Conservation (phyloP, 768 basidiomycete species). For the Lactifluus piperatus region DNA sequence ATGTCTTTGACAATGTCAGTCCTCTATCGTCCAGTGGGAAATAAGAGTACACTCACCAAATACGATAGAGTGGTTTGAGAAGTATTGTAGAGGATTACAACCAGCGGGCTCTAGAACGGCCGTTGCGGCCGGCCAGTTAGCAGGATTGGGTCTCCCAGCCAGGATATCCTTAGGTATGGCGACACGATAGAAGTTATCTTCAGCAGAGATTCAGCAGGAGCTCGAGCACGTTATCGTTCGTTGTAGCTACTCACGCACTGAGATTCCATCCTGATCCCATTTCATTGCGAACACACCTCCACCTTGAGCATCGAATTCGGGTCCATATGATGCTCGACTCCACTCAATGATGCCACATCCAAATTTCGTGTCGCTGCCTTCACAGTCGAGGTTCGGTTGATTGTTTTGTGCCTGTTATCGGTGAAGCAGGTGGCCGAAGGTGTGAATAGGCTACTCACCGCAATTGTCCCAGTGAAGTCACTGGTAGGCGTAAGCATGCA, state of each 20-base stretch:
- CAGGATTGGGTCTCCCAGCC: slow-evolving; percentile 52
- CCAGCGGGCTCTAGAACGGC: slow-evolving; percentile 44
- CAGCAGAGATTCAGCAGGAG: background rate
- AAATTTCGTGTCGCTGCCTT: slow-evolving; percentile 39
- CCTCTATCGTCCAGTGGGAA: background rate
- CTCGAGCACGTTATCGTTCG: background rate
- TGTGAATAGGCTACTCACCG: slow-evolving; percentile 34
- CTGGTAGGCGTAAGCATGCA: slow-evolving; percentile 47
- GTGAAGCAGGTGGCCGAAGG: background rate
- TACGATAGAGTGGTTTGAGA: slow-evolving; percentile 62
- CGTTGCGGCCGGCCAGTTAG: slow-evolving; percentile 59
- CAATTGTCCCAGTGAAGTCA: slow-evolving; percentile 55
- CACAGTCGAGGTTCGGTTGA: slow-evolving; percentile 44
- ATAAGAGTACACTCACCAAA: slow-evolving; percentile 45
- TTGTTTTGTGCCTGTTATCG: slow-evolving; percentile 37
- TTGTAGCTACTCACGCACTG: slow-evolving; percentile 50
- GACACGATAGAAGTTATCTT: slow-evolving; percentile 79
- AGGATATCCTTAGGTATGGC: slow-evolving; percentile 63
- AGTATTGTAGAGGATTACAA: slow-evolving; percentile 53
- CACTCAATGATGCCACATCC: slow-evolving; percentile 76
- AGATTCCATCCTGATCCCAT: slow-evolving; percentile 73
- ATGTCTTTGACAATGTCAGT: slow-evolving; percentile 42
- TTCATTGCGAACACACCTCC: slow-evolving; percentile 88
- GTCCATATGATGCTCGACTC: slow-evolving; percentile 79
- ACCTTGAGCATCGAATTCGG: slow-evolving; percentile 66